Base-by-base conservation (phyloP, 192 early-diverging fungal species). In the Backusella liffmaniae region DNA sequence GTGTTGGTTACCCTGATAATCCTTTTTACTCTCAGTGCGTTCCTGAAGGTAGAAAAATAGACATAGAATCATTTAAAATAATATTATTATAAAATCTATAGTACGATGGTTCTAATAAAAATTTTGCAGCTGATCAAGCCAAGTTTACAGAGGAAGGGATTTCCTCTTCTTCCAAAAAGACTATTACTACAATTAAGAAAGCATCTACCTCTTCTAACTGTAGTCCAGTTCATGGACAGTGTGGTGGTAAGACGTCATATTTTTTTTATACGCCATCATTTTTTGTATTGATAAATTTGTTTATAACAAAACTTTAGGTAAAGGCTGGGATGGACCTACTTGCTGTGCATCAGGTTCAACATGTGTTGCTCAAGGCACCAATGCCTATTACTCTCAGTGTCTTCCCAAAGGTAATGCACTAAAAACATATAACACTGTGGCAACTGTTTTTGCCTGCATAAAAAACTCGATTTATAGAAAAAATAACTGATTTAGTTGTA, bases 21-120 rank as follows among this genome's bases (percentile, higher is more conserved):
- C n/a, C 12, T 9, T 77, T 66, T 30, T 77, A 77, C 42, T 77
- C 62, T 23, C 76, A 77, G 35, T 77, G 76, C 66, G 10, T 77
- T 3, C 76, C 76, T 7, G 26, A 37, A 16, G 36, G 56, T 72
- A 59, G n/a, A 8, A 34, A 32, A 32, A 67, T 36, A 67, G 32
- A 34, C 9, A 39, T 39, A 3, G 9, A 39, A 39, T 39, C 37
- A 39, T 39, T 39, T 9, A 39, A 39, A 39, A 10, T 6, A 10
- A 6, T 9, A 39, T 39, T 39, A 39, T 39, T 39, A 32, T 32
- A 32, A 32, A 32, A 32, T 32, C 1, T 32, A 32, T 32, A 32
- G 30, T 32, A 32, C 30, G 30, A 9, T 39, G 5, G 37, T 39
- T 39, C 37, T 39, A 39, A 39, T 39, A 9, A 39, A 39, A 39